Conservation (phyloP, 1,284 basidiomycete genomes). For the Moesziomyces sp. region DNA sequence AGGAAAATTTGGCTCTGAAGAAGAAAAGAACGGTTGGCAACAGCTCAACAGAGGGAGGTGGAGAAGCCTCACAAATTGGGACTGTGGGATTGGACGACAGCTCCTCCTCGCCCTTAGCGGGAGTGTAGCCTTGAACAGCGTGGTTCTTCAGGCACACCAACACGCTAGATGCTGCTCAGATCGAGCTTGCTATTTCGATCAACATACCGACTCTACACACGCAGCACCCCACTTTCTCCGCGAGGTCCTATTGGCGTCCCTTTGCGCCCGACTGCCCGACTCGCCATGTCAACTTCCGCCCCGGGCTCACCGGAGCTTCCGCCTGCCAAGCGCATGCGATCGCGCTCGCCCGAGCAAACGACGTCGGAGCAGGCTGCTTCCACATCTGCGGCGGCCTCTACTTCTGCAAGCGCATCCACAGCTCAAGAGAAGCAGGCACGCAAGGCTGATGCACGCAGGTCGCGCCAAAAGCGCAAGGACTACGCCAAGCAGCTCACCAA, state of each 20-base stretch:
- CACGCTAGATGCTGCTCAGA: constrained; percentile 32
- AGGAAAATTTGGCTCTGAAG: too few relatives aligned
- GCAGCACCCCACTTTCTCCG: neutral
- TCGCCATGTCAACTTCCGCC: constrained; percentile 15
- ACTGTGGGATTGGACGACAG: too few relatives aligned
- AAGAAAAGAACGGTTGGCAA: too few relatives aligned
- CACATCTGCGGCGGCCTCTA: constrained; percentile 4
- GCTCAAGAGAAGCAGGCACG: constrained; percentile 36
- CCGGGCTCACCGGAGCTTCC: constrained; percentile 31
- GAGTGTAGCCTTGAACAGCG: neutral
- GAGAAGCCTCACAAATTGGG: too few relatives aligned
- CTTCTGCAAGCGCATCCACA: neutral
- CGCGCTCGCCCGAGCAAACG: constrained; percentile 23
- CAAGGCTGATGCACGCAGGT: constrained; percentile 46
- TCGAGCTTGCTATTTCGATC: neutral
- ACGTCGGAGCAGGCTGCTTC: neutral
- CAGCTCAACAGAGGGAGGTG: too few relatives aligned
- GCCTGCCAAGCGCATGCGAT: constrained; percentile 38
- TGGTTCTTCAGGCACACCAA: neutral
- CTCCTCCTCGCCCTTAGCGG: too few relatives aligned
- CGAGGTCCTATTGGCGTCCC: neutral
- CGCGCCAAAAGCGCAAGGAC: constrained; percentile 58
- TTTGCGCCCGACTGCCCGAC: too few relatives aligned
- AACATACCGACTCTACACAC: neutral
- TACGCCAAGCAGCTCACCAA: constrained; percentile 57